These are phyloP conservation scores for Cicer pinnatifidum DNA, from an alignment of 306 rosid species.

Conservation along the genomic window DNA sequence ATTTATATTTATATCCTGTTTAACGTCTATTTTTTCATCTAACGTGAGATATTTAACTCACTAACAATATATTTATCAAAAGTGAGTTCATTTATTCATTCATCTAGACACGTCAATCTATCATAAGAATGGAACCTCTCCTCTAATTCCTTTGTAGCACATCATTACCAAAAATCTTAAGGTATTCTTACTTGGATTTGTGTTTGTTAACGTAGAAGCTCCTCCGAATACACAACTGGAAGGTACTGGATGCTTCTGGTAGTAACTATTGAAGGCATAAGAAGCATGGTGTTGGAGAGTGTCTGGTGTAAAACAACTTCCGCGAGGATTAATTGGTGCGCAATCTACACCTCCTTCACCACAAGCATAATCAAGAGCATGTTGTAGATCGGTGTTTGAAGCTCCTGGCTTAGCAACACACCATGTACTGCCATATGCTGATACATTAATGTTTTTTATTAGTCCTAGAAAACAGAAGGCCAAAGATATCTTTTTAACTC, in stretches of 20 bases:
- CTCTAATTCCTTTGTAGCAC: no score
- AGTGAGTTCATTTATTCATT: no score
- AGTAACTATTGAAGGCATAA: conserved; percentile 85
- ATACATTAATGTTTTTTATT: not conserved
- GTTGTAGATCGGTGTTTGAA: conserved; percentile 77
- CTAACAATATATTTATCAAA: no score
- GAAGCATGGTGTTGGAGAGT: conserved; percentile 83
- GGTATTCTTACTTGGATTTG: conserved; percentile 82
- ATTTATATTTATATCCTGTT: no score
- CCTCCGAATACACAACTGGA: conserved; percentile 90
- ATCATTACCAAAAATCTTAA: no score
- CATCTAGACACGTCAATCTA: no score
- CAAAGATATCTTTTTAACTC: conserved; percentile 23
- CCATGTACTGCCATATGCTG: conserved; percentile 79
- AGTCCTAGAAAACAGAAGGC: conserved; percentile 60
- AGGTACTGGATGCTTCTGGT: conserved; percentile 80
- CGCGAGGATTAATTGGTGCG: conserved; percentile 69
- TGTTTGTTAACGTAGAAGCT: conserved; percentile 66
- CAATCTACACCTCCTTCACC: conserved; percentile 91
- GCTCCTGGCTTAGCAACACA: conserved; percentile 74
- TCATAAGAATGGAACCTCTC: no score
- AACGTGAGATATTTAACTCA: no score
- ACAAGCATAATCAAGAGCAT: conserved; percentile 93
- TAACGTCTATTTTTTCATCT: no score
- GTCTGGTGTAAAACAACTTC: conserved; percentile 77